phyloP scores from a whole-genome alignment of 75 land plant genomes.

The Selaginella tamariscina region DNA sequence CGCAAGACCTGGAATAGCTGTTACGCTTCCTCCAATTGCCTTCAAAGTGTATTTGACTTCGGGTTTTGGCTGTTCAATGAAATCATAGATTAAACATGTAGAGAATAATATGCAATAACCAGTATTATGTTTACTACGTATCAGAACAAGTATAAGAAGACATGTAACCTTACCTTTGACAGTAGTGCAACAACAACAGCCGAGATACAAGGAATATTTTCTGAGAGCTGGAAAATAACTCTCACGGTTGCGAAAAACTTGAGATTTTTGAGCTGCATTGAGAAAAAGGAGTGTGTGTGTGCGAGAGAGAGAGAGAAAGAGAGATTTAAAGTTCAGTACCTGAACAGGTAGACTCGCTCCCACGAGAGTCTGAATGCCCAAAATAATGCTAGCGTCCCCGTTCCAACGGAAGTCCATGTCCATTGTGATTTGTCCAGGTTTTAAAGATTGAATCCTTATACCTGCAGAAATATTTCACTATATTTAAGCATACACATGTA shows the following conservation, averaged over 20 bases:
- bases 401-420: slow-evolving; percentile 96
- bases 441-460: slow-evolving; percentile 69
- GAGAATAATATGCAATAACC: background rate
- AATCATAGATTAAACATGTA: background rate
- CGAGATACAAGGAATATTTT: slow-evolving; percentile 96
- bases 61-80: slow-evolving; percentile 67
- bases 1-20: slow-evolving; percentile 79
- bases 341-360: slow-evolving; percentile 87
- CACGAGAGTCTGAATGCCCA: slow-evolving; percentile 57
- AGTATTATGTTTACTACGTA: background rate
- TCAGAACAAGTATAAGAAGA: background rate
- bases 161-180: slow-evolving; percentile 43
- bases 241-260: slow-evolving; percentile 74
- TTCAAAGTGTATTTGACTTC: slow-evolving; percentile 72
- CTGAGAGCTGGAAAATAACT: slow-evolving; percentile 88
- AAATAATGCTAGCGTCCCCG: slow-evolving; percentile 87
- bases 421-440: slow-evolving; percentile 78
- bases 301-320: background rate
- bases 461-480: slow-evolving; percentile 33
- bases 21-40: slow-evolving; percentile 90
- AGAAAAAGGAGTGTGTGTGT: background rate
- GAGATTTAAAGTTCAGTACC: slow-evolving; percentile 18
- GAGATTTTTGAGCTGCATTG: slow-evolving; percentile 69
- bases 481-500: background rate
- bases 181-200: slow-evolving; percentile 93